Evolutionary conservation across 331 rosid genomes (phyloP).

Genomic region (Malus hybrid): DNA sequence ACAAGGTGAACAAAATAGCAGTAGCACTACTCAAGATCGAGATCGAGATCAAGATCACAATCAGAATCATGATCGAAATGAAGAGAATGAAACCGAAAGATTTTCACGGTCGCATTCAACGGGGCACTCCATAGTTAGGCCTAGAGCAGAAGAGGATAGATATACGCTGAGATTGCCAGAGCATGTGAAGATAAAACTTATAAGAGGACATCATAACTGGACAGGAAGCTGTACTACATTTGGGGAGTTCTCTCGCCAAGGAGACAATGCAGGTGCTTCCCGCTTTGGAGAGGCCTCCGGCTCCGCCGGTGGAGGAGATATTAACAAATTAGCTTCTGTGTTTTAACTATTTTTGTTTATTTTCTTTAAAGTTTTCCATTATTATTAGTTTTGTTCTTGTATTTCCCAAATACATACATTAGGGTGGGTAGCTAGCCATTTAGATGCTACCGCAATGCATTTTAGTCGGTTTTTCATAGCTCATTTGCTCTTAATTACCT

Average conservation of each 20-base stretch:
- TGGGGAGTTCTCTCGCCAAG: constrained; percentile 29
- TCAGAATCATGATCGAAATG: neutral
- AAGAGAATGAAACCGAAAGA: constrained; percentile 1
- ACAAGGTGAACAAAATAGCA: neutral
- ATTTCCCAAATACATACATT: neutral
- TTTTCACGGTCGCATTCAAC: constrained; percentile 68
- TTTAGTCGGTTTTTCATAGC: neutral
- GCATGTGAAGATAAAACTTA: constrained; percentile 22
- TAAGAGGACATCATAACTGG: constrained; percentile 42
- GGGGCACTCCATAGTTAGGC: constrained; percentile 61
- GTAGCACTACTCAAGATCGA: neutral
- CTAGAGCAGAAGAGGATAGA: constrained; percentile 29
- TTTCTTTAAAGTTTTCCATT: neutral
- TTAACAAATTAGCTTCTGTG: neutral
- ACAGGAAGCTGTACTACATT: constrained; percentile 46
- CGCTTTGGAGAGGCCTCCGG: constrained; percentile 27
- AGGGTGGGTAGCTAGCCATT: neutral
- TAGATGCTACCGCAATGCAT: neutral
- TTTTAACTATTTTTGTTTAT: neutral
- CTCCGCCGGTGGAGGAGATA: neutral
- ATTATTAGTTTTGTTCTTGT: neutral
- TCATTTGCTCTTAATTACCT: neutral
- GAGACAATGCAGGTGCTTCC: constrained; percentile 15
- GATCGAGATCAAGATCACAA: neutral
- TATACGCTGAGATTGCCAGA: constrained; percentile 57